These are phyloP conservation scores for Solanum appendiculatum DNA, from an alignment of 257 asterid species.

Conservation along the genomic window DNA sequence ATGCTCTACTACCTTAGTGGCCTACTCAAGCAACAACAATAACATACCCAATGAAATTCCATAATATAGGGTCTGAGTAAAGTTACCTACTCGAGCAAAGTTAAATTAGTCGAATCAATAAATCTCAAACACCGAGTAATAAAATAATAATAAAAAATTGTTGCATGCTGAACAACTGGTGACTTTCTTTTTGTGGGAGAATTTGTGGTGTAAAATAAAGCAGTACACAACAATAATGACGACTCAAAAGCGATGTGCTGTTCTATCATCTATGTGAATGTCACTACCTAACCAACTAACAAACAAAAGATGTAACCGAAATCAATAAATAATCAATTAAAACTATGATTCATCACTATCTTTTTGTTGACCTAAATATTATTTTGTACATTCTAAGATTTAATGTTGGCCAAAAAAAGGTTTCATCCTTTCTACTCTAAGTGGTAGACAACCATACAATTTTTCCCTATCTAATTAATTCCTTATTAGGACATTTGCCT, in stretches of 20 bases:
- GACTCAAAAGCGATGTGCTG: background rate
- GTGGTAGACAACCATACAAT: background rate
- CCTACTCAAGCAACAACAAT: background rate
- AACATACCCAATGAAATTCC: too few species aligned
- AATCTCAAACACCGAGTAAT: background rate
- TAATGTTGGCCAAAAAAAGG: background rate
- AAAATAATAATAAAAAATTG: background rate
- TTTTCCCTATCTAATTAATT: background rate
- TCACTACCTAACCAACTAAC: background rate
- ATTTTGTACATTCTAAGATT: background rate
- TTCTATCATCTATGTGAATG: background rate
- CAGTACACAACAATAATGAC: background rate
- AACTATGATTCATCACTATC: background rate
- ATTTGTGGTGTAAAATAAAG: background rate
- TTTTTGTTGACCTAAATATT: background rate
- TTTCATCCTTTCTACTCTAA: background rate
- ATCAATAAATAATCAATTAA: background rate
- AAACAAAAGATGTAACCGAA: background rate
- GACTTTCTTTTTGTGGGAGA: background rate
- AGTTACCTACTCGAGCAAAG: background rate
- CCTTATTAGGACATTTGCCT: background rate
- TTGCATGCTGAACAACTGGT: background rate
- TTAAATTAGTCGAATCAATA: background rate
- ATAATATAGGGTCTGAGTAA: fast-evolving
- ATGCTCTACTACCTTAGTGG: background rate